Conservation (phyloP, 305 asterid genomes). For the Solanum hybrid region DNA sequence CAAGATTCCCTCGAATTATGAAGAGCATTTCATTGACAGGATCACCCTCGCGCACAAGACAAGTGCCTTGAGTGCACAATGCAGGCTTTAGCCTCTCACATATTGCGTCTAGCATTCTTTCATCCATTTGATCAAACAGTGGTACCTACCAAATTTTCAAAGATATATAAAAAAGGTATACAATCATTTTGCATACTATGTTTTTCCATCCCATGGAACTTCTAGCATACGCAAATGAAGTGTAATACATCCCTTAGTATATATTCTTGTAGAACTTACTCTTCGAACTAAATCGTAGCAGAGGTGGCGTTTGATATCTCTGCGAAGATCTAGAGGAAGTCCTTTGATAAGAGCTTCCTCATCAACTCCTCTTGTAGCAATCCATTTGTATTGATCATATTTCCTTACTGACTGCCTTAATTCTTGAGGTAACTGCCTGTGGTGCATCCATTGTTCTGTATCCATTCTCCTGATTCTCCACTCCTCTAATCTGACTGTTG, state of each 20-base stretch:
- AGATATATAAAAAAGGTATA: not conserved
- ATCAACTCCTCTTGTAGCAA: constrained; percentile 88
- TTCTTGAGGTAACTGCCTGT: constrained; percentile 78
- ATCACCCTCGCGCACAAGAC: constrained; percentile 77
- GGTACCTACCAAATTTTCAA: constrained; percentile 43
- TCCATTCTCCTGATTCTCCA: constrained; percentile 87
- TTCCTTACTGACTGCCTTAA: constrained; percentile 64
- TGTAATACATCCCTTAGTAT: not conserved
- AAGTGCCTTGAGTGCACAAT: constrained; percentile 57
- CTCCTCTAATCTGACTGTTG: constrained; percentile 80
- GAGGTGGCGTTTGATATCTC: constrained; percentile 87
- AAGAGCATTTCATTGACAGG: constrained; percentile 85
- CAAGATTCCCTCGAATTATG: constrained; percentile 79
- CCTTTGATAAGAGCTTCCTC: constrained; percentile 68
- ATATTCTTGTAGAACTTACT: constrained; percentile 25
- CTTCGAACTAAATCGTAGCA: constrained; percentile 84
- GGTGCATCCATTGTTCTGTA: constrained; percentile 92
- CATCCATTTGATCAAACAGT: constrained; percentile 83
- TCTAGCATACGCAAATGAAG: not conserved
- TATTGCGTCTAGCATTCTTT: constrained; percentile 75
- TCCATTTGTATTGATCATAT: constrained; percentile 88
- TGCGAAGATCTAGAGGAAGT: constrained; percentile 83
- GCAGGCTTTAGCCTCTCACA: constrained; percentile 91
- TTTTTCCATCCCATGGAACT: not conserved
- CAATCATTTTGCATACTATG: not conserved